phyloP scores from a whole-genome alignment of 1,284 basidiomycete genomes.

The Coriolopsis trogii region DNA sequence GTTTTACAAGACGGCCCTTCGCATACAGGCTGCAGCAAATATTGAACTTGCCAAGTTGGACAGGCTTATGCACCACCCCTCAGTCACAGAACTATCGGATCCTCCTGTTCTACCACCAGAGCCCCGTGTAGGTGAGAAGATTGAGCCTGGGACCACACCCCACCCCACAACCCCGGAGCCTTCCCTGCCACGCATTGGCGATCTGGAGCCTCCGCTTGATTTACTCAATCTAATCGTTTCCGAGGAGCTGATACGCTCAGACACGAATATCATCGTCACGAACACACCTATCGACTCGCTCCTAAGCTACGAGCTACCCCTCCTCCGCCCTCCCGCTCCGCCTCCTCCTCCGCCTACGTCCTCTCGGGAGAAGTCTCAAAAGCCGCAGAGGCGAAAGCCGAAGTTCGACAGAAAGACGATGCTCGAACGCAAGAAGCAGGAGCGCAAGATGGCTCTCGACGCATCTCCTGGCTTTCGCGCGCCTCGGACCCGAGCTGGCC shows the following conservation, averaged over 20 bases:
- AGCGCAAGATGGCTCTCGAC: conserved; percentile 32
- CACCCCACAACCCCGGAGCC: too few species aligned
- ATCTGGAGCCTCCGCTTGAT: conserved; percentile 71
- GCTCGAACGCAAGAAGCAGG: conserved; percentile 26
- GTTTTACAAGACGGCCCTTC: conserved; percentile 74
- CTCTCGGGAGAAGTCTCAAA: conserved; percentile 1
- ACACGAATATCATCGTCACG: conserved; percentile 54
- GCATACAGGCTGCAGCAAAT: conserved; percentile 63
- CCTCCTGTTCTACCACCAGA: background rate
- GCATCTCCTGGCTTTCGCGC: conserved; percentile 47
- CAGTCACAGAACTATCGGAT: background rate
- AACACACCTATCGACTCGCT: conserved; percentile 67
- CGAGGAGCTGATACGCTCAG: conserved; percentile 50
- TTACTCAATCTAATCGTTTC: conserved; percentile 59
- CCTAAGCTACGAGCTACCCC: conserved; percentile 67
- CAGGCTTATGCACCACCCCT: conserved; percentile 1
- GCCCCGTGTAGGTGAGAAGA: too few species aligned
- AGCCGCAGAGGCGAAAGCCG: conserved; percentile 10
- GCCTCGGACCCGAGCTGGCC: conserved; percentile 47
- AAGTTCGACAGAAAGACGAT: conserved; percentile 46
- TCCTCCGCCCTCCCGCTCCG: conserved; percentile 57
- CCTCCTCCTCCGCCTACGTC: conserved; percentile 37
- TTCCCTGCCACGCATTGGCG: conserved; percentile 48
- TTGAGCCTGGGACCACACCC: too few species aligned
- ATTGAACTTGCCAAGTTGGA: conserved; percentile 67